Conservation (phyloP, 768 basidiomycete species). For the Trametes coccinea region DNA sequence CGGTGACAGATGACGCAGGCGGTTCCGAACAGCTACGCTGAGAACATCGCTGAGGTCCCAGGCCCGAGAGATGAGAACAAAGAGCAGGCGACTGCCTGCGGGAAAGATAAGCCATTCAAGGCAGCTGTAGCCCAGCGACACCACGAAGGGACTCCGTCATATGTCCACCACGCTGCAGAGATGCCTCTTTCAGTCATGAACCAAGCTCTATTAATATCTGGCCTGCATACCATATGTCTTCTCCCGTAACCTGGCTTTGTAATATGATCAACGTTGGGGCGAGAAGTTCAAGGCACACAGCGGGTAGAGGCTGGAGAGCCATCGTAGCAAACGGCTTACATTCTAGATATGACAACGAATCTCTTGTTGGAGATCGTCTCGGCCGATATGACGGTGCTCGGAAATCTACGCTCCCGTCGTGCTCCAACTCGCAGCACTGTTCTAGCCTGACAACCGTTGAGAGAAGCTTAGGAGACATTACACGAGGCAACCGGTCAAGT, state of each 20-base stretch:
- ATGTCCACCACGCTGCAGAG: not conserved
- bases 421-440: not conserved
- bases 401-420: not conserved
- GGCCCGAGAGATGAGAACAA: not conserved
- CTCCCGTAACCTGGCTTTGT: not conserved
- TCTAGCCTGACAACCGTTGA: not conserved
- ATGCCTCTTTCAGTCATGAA: not conserved
- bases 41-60: not conserved
- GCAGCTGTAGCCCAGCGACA: conserved; percentile 4
- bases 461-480: no score
- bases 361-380: not conserved
- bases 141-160: conserved; percentile 4
- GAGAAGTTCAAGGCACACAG: not conserved
- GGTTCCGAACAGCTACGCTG: not conserved
- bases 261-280: not conserved
- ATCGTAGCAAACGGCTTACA: conserved; percentile 1
- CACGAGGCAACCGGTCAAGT: no score
- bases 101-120: conserved; percentile 14
- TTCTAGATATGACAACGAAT: not conserved
- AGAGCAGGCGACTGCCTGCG: not conserved
- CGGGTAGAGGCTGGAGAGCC: not conserved
- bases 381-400: not conserved
- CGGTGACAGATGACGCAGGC: conserved; percentile 13
- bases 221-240: not conserved
- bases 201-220: not conserved